phyloP scores from a whole-genome alignment of 2,329 filamentous ascomycete genomes.

The Clonostachys rhizophaga region DNA sequence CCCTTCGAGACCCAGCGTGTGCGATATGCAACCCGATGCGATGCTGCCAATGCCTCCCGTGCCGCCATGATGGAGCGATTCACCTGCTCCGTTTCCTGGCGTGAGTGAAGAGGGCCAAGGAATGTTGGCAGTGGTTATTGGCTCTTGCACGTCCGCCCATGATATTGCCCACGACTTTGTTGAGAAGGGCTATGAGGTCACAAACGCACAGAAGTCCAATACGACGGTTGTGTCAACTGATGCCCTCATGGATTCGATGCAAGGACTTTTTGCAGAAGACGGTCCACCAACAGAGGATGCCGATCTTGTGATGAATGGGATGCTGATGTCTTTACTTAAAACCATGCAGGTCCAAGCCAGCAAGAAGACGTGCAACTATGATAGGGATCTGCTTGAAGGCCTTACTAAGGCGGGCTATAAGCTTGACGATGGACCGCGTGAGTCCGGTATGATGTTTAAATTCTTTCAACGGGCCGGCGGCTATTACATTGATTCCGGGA shows the following conservation, averaged over 20 bases:
- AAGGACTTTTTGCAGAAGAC: conserved; percentile 43
- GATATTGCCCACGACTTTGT: conserved; percentile 66
- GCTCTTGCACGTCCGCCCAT: conserved; percentile 64
- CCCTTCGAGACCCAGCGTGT: conserved; percentile 36
- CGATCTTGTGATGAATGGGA: conserved; percentile 54
- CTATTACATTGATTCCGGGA: conserved; percentile 68
- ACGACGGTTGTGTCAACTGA: conserved; percentile 59
- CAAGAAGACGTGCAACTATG: conserved; percentile 21
- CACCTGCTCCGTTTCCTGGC: conserved; percentile 30
- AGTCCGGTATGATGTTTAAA: conserved; percentile 53
- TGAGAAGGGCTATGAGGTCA: conserved; percentile 62
- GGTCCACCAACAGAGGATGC: conserved; percentile 61
- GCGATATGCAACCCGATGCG: conserved; percentile 8
- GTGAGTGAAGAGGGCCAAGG: conserved; percentile 38
- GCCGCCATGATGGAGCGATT: conserved; percentile 1
- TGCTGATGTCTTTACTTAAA: conserved; percentile 57
- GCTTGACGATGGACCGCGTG: conserved; percentile 51
- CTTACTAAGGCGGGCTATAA: conserved; percentile 56
- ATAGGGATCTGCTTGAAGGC: conserved; percentile 31
- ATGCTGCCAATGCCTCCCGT: conserved; percentile 6
- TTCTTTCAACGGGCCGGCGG: conserved; percentile 64
- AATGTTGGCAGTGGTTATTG: conserved; percentile 61
- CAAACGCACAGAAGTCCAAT: conserved; percentile 63
- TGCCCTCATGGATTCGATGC: conserved; percentile 44
- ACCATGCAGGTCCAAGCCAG: conserved; percentile 43